Evolutionary conservation across 129 eudicot species (phyloP).

Genomic region (Saussurea involucrata): DNA sequence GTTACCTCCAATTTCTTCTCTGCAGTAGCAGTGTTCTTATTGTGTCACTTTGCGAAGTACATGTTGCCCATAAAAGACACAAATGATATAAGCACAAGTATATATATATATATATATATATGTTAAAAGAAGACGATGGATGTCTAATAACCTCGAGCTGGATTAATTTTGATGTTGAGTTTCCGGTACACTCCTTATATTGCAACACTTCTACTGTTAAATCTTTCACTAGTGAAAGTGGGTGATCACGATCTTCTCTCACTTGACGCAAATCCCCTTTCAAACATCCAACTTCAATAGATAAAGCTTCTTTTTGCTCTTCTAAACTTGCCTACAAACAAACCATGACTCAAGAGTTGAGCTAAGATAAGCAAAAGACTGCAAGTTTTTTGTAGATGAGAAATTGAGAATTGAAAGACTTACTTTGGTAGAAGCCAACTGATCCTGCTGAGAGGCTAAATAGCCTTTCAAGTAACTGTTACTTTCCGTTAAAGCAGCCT

Average conservation of each 20-base stretch:
- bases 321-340: slow-evolving; percentile 64
- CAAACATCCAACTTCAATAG: slow-evolving; percentile 55
- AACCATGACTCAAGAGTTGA: background rate
- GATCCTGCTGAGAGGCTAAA: slow-evolving; percentile 66
- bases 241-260: slow-evolving; percentile 82
- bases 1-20: slow-evolving; percentile 70
- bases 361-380: background rate
- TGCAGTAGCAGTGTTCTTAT: slow-evolving; percentile 59
- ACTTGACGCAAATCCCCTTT: slow-evolving; percentile 74
- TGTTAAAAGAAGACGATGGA: background rate
- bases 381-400: background rate
- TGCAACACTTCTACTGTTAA: slow-evolving; percentile 40
- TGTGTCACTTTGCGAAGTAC: slow-evolving; percentile 62
- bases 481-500: slow-evolving; percentile 70
- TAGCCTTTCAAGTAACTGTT: slow-evolving; percentile 82
- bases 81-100: background rate
- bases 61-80: slow-evolving; percentile 43
- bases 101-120: too few species aligned
- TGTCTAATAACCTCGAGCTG: slow-evolving; percentile 68
- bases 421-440: slow-evolving; percentile 63
- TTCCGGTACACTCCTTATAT: slow-evolving; percentile 39
- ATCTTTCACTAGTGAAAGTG: slow-evolving; percentile 40
- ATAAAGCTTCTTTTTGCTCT: slow-evolving; percentile 75
- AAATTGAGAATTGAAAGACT: slow-evolving; percentile 2
- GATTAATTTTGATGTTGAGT: slow-evolving; percentile 41